Base-by-base conservation (phyloP, 257 asterid genomes). In the Galeopsis tetrahit region DNA sequence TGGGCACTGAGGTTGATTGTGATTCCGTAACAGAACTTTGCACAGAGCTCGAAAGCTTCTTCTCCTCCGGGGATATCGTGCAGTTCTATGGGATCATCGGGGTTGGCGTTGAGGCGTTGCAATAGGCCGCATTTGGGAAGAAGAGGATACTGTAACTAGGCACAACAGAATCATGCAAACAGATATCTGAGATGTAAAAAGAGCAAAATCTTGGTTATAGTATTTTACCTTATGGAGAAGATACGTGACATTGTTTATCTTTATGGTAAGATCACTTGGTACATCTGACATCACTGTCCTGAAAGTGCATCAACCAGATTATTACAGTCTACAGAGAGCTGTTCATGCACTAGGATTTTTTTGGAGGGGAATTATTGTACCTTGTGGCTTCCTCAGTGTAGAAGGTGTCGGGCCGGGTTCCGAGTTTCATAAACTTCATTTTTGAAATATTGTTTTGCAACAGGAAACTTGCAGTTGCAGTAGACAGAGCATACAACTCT, bases 361-460 rank as follows among this genome's bases (percentile, higher is more conserved):
- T 1, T 6, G 28, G 28, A 21, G 28, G 28, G 10, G n/a, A n/a
- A 3, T 8, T 11, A 21, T 28, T 46, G 11, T 82, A 91, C 97
- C 97, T 87, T 31, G 82, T 79, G 49, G 95, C 88, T 70, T 87
- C 91, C 83, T 84, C 88, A 1, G 96, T 83, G 82, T 74, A 86
- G 84, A 89, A 91, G 51, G 92, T 87, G 85, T 91, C 97, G 14
- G 95, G 93, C 63, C 86, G 81, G 13, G 84, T 77, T 55, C 97
- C 96, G 7, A 91, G 86, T 78, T 89, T 87, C 97, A 91, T 87
- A 52, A 82, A 91, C 92, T 91, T 91, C 96, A 91, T 91, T 58
- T 34, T 66, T 57, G 51, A 40, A 36, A 32, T 63, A n/a, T 35
- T 38, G 61, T 66, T 49, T 51, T 53, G 77, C 68, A 51, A 53